Percentiles rank a stretch among this genome's conserved stretches.
phyloP scores from a whole-genome alignment of 768 basidiomycete genomes.

The Hygrophoropsis aurantiaca region DNA sequence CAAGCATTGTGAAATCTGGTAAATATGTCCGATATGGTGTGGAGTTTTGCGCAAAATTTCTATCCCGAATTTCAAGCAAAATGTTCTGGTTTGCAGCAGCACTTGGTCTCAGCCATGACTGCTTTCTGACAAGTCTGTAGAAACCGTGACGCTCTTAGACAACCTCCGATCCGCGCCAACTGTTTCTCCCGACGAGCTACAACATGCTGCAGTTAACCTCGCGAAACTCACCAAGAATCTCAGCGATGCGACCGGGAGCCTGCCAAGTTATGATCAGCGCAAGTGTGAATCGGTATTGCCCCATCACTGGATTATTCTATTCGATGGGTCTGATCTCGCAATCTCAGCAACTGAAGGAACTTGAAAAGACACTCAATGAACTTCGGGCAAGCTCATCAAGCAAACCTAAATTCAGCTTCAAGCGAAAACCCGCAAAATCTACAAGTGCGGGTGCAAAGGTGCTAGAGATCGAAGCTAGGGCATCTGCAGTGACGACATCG shows the following conservation, averaged over 20 bases:
- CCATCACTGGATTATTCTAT: neutral
- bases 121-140: slow-evolving; percentile 34
- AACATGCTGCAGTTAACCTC: slow-evolving; percentile 47
- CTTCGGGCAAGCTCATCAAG: slow-evolving; percentile 44
- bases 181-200: slow-evolving; percentile 35
- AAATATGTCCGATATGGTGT: slow-evolving; percentile 16
- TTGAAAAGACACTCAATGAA: slow-evolving; percentile 57
- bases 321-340: slow-evolving; percentile 10
- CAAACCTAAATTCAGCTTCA: slow-evolving; percentile 72
- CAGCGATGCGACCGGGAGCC: slow-evolving; percentile 58
- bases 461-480: slow-evolving; percentile 1
- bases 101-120: neutral
- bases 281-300: slow-evolving; percentile 63
- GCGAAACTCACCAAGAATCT: slow-evolving; percentile 63
- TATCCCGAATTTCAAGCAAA: slow-evolving; percentile 19
- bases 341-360: slow-evolving; percentile 60
- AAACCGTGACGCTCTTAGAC: slow-evolving; percentile 48
- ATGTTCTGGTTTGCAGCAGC: slow-evolving; percentile 21
- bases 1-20: no score
- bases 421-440: slow-evolving; percentile 39
- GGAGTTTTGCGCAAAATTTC: slow-evolving; percentile 31
- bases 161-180: slow-evolving; percentile 30
- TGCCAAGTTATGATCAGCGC: slow-evolving; percentile 75
- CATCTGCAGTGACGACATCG: slow-evolving; percentile 4
- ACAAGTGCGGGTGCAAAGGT: slow-evolving; percentile 1